Conservation (phyloP, 1,139 yeast species). For the Tardiomyces blankii region DNA sequence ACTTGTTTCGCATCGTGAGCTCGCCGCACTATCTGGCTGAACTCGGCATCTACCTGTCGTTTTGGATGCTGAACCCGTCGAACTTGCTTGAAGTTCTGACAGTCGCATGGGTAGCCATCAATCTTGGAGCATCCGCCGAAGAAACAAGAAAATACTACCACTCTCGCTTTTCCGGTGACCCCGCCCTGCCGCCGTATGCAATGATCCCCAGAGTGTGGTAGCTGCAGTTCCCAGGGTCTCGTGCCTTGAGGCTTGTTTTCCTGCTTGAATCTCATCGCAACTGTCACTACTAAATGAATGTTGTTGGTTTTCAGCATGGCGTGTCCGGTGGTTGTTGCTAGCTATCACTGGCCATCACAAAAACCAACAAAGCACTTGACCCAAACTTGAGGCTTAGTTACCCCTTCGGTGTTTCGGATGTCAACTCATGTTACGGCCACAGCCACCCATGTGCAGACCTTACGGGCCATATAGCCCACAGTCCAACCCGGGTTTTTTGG, state of each 20-base stretch:
- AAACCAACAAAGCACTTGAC: too few relatives aligned
- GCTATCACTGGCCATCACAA: too few relatives aligned
- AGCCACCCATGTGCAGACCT: too few relatives aligned
- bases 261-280: neutral
- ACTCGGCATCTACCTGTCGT: conserved; percentile 44
- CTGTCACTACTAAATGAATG: too few relatives aligned
- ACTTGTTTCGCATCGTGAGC: conserved; percentile 41
- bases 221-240: neutral
- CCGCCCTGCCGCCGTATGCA: conserved; percentile 20
- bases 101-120: conserved; percentile 50
- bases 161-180: conserved; percentile 11
- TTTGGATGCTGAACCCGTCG: conserved; percentile 20
- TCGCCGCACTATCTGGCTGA: conserved; percentile 85
- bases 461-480: too few relatives aligned
- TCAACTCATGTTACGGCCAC: too few relatives aligned
- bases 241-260: too few relatives aligned
- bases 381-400: neutral
- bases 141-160: conserved; percentile 48
- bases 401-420: conserved; percentile 1
- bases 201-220: conserved; percentile 14
- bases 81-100: conserved; percentile 13
- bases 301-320: too few relatives aligned
- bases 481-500: too few relatives aligned
- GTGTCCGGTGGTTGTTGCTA: too few relatives aligned
- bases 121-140: conserved; percentile 50